Percentiles rank a stretch among this genome's conserved stretches.
phyloP scores from a whole-genome alignment of 306 rosid species.

The Alnus rubra region DNA sequence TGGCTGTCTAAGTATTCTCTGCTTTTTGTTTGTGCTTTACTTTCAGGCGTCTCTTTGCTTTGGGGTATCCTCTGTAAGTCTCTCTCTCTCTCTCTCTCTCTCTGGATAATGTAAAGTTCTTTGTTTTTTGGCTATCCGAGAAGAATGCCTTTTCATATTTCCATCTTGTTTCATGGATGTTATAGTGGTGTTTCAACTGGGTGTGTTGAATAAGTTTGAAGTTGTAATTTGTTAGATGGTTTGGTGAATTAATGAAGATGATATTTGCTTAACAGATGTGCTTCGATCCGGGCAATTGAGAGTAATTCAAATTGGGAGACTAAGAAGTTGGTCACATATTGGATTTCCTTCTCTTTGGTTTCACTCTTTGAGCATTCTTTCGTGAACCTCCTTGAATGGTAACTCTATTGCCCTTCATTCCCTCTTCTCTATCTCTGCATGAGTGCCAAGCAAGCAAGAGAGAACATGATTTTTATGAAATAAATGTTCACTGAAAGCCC shows the following conservation, averaged over 20 bases:
- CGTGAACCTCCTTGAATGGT: slow-evolving; percentile 41
- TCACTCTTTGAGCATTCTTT: slow-evolving; percentile 52
- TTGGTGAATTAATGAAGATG: neutral
- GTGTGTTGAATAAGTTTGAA: neutral
- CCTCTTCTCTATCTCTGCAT: no score
- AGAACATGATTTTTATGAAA: no score
- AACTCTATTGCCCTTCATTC: neutral
- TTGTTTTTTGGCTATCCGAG: no score
- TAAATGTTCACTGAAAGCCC: no score
- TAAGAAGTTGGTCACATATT: slow-evolving; percentile 53
- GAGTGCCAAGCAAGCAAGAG: no score
- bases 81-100: no score
- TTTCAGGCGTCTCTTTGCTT: slow-evolving; percentile 59
- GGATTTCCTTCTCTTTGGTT: slow-evolving; percentile 54
- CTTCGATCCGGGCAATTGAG: slow-evolving; percentile 60
- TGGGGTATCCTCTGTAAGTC: slow-evolving; percentile 62
- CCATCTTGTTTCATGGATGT: no score
- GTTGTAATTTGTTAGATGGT: neutral
- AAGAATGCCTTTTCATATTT: neutral
- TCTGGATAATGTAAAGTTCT: no score
- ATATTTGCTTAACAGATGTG: slow-evolving; percentile 32
- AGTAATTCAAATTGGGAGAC: slow-evolving; percentile 36
- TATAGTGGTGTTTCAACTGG: neutral
- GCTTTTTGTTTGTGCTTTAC: neutral
- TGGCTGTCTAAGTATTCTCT: neutral